Percentiles rank a stretch among this genome's conserved stretches.
Conservation (phyloP, 1,139 yeast genomes). For the Yamadazyma jaroonii region DNA sequence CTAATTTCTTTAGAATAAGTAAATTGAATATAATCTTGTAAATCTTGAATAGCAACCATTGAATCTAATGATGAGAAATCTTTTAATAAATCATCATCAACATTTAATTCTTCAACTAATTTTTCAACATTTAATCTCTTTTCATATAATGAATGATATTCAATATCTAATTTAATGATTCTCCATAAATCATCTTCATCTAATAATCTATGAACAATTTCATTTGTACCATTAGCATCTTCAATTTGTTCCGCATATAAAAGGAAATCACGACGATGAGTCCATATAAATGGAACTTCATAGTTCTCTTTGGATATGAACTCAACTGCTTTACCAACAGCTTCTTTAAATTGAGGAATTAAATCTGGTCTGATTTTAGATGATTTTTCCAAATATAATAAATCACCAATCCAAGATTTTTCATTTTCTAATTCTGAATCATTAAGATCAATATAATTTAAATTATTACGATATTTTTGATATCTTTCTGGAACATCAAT, state of each 20-base stretch:
- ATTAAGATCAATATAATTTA: conserved; percentile 63
- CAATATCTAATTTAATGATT: conserved; percentile 80
- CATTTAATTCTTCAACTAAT: conserved; percentile 52
- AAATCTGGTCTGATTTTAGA: conserved; percentile 35
- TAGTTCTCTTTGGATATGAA: conserved; percentile 74
- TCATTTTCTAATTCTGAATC: conserved; percentile 70
- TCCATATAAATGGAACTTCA: conserved; percentile 97
- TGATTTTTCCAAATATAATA: conserved; percentile 52
- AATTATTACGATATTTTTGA: conserved; percentile 67
- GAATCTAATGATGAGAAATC: conserved; percentile 59
- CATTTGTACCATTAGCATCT: conserved; percentile 41
- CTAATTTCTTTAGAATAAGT: conserved; percentile 72
- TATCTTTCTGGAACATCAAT: conserved; percentile 91
- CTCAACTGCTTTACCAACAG: conserved; percentile 75
- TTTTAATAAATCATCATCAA: conserved; percentile 57
- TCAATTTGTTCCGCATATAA: conserved; percentile 54
- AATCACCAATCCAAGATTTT: conserved; percentile 73
- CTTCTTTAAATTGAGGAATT: conserved; percentile 59
- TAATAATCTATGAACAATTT: conserved; percentile 51
- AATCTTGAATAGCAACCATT: conserved; percentile 82
- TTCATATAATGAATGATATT: conserved; percentile 80
- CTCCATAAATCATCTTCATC: conserved; percentile 92
- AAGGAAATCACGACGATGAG: conserved; percentile 88
- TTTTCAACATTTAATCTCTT: conserved; percentile 65
- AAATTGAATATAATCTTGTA: conserved; percentile 81